These are phyloP conservation scores for Cytospora paraplurivora DNA, from an alignment of 2,329 filamentous ascomycete genomes.

Conservation along the genomic window DNA sequence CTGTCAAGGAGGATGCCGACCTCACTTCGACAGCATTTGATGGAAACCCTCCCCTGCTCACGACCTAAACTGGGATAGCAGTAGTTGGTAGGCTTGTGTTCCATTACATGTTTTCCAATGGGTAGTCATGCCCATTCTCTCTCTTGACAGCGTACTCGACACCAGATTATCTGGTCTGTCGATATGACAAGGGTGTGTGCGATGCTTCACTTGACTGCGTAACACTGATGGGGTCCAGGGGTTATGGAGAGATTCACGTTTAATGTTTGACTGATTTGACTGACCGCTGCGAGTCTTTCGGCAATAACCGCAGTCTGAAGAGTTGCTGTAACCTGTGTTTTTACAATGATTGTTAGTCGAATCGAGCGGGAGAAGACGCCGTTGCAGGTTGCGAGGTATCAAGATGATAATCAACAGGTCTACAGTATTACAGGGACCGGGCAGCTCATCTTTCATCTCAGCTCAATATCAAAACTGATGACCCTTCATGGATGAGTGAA, in stretches of 20 bases:
- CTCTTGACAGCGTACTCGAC: background rate
- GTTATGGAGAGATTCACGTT: slow-evolving; percentile 43
- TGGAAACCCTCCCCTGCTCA: background rate
- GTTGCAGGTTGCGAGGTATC: slow-evolving; percentile 1
- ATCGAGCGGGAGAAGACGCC: slow-evolving; percentile 7
- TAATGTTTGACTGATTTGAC: slow-evolving; percentile 49
- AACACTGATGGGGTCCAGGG: slow-evolving; percentile 7
- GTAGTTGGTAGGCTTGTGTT: background rate
- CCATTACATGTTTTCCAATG: background rate
- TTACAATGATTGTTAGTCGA: slow-evolving; percentile 17
- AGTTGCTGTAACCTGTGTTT: slow-evolving; percentile 53
- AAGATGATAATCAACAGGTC: background rate
- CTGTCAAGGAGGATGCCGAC: background rate
- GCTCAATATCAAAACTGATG: slow-evolving; percentile 3
- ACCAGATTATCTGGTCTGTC: background rate
- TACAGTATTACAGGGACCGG: background rate
- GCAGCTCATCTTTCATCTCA: slow-evolving; percentile 5
- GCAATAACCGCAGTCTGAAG: slow-evolving; percentile 57
- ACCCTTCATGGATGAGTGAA: background rate
- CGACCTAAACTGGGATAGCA: background rate
- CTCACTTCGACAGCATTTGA: background rate
- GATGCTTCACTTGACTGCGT: slow-evolving; percentile 2
- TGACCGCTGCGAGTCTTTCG: slow-evolving; percentile 50
- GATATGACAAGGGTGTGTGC: background rate
- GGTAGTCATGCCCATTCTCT: background rate